phyloP scores from a whole-genome alignment of 148 eudicot genomes.

The Rhododendron mucronatum region DNA sequence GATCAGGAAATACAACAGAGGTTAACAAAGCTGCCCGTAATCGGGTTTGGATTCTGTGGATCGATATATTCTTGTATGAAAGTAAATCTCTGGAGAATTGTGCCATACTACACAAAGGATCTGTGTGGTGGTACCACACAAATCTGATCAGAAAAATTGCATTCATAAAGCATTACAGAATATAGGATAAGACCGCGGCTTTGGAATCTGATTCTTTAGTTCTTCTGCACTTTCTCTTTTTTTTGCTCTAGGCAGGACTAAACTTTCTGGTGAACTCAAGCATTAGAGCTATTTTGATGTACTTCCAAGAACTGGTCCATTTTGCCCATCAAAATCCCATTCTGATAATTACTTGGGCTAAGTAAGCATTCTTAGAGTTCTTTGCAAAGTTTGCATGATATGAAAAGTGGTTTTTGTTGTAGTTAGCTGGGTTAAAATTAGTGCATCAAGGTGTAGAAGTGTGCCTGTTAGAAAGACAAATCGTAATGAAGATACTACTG shows the following conservation, averaged over 20 bases:
- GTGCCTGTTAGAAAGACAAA: background rate
- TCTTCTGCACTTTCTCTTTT: background rate
- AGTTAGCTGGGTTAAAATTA: background rate
- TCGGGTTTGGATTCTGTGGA: constrained; percentile 9
- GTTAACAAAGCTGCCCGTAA: background rate
- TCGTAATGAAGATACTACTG: background rate
- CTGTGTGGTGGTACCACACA: constrained; percentile 7
- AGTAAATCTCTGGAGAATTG: constrained; percentile 2
- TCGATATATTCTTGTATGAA: background rate
- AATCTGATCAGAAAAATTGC: background rate
- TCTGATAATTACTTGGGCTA: background rate
- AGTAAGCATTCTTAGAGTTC: background rate
- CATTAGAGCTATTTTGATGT: background rate
- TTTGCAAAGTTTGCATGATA: background rate
- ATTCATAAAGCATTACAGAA: background rate
- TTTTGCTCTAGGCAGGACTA: background rate
- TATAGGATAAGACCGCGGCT: background rate
- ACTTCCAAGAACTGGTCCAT: background rate
- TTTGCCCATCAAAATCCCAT: background rate
- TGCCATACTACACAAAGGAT: background rate
- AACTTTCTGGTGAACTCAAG: background rate
- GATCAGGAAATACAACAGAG: background rate
- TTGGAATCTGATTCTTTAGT: constrained; percentile 5
- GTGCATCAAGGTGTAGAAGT: background rate
- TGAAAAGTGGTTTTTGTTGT: background rate